phyloP scores from a whole-genome alignment of 257 asterid genomes.

The Anisodus tanguticus region DNA sequence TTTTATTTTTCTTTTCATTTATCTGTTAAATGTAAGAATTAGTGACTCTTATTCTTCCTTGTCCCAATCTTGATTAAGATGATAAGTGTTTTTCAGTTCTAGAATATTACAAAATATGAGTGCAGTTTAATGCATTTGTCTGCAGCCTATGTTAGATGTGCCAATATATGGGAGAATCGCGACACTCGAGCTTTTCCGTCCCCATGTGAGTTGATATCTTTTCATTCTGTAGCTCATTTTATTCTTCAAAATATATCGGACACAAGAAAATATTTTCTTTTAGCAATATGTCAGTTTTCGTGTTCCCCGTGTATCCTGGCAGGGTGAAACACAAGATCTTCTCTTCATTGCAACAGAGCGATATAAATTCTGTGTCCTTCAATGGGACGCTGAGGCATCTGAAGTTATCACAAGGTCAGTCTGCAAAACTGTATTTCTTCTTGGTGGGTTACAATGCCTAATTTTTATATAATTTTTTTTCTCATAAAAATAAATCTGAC shows the following conservation, averaged over 20 bases:
- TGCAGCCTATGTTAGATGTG: slow-evolving; percentile 96
- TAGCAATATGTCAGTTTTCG: neutral
- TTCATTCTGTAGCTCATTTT: slow-evolving; percentile 26
- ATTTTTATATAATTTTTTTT: slow-evolving; percentile 12
- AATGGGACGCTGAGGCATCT: slow-evolving; percentile 81
- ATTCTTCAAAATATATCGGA: slow-evolving; percentile 22
- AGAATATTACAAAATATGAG: slow-evolving; percentile 25
- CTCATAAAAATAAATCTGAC: slow-evolving; percentile 2
- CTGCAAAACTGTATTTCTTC: neutral
- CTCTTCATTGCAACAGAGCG: slow-evolving; percentile 89
- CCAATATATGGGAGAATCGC: slow-evolving; percentile 99
- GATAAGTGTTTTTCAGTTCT: neutral
- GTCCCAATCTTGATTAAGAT: neutral
- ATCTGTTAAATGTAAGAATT: slow-evolving; percentile 19
- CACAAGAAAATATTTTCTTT: neutral
- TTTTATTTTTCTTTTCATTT: neutral
- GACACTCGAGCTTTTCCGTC: slow-evolving; percentile 96
- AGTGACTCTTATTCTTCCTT: neutral
- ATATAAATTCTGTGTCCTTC: slow-evolving; percentile 89
- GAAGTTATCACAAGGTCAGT: slow-evolving; percentile 82
- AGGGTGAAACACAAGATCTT: slow-evolving; percentile 96
- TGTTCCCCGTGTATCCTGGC: slow-evolving; percentile 34
- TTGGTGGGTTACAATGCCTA: neutral
- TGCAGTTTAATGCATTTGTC: slow-evolving; percentile 32
- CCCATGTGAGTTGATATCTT: slow-evolving; percentile 70